These are phyloP conservation scores for Tuber umbilicatum DNA, from an alignment of 495 filamentous ascomycete species.

Conservation along the genomic window DNA sequence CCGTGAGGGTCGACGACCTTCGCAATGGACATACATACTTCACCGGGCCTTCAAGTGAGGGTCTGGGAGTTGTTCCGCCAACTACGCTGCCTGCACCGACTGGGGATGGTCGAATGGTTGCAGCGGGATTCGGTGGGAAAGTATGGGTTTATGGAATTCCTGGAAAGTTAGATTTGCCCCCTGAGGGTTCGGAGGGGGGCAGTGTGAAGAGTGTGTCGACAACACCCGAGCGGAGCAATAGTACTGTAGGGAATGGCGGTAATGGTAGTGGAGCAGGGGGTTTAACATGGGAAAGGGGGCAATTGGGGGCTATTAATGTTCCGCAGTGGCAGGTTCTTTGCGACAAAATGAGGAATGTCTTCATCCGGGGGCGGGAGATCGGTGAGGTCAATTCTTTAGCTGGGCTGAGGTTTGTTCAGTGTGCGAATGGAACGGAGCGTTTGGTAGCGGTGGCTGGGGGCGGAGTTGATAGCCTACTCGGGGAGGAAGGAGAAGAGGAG, in stretches of 20 bases:
- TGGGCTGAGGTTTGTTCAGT: conserved; percentile 58
- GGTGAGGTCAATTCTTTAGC: conserved; percentile 53
- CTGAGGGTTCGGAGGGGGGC: conserved; percentile 32
- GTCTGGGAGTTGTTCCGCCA: conserved; percentile 49
- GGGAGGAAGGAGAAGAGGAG: conserved; percentile 65
- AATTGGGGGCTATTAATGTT: conserved; percentile 40
- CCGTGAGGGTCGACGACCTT: conserved; percentile 65
- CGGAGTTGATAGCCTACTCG: conserved; percentile 54
- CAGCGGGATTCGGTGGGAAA: conserved; percentile 66
- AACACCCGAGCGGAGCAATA: conserved; percentile 38
- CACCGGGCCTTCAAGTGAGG: conserved; percentile 55
- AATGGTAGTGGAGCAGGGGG: conserved; percentile 42
- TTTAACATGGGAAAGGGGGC: conserved; percentile 36
- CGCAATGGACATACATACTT: conserved; percentile 76
- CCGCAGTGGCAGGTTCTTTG: conserved; percentile 66
- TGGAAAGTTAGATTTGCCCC: conserved; percentile 57
- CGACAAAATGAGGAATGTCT: conserved; percentile 58
- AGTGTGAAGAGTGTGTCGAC: conserved; percentile 18
- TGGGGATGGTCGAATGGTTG: conserved; percentile 63
- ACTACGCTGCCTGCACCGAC: conserved; percentile 64
- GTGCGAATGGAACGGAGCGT: conserved; percentile 51
- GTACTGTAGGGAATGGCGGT: conserved; percentile 34
- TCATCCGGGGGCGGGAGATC: conserved; percentile 56
- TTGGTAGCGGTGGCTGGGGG: conserved; percentile 71
- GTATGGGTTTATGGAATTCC: conserved; percentile 79